Conservation (phyloP, 2,329 filamentous ascomycete species). For the Graphilbum ipis-grandicollis region DNA sequence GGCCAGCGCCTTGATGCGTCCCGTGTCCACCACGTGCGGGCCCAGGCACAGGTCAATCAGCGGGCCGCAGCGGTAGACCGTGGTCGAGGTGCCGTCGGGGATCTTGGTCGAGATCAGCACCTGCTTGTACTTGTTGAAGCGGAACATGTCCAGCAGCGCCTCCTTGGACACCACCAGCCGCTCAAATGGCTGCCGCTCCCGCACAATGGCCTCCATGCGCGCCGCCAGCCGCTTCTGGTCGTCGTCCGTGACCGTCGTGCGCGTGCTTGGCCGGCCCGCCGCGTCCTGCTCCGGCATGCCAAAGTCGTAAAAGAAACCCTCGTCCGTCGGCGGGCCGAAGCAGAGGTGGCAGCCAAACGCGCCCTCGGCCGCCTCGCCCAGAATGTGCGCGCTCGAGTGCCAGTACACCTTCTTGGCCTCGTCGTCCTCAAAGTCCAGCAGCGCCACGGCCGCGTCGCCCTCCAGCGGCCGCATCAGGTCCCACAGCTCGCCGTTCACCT, state of each 20-base stretch:
- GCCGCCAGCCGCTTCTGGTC: slow-evolving; percentile 79
- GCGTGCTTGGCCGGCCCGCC: slow-evolving; percentile 10
- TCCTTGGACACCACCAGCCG: slow-evolving; percentile 78
- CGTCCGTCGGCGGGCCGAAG: slow-evolving; percentile 80
- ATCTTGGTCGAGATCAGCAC: slow-evolving; percentile 94
- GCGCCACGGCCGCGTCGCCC: slow-evolving; percentile 66
- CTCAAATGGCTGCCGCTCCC: slow-evolving; percentile 93
- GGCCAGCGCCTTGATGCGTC: slow-evolving; percentile 85
- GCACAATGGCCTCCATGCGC: slow-evolving; percentile 68
- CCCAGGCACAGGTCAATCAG: slow-evolving; percentile 91
- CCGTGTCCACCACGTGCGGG: slow-evolving; percentile 85
- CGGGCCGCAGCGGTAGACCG: slow-evolving; percentile 85
- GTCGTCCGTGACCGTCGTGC: slow-evolving; percentile 44
- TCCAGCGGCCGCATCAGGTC: slow-evolving; percentile 84
- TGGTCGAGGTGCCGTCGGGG: slow-evolving; percentile 73
- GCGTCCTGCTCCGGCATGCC: slow-evolving; percentile 47
- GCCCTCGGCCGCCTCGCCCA: slow-evolving; percentile 87
- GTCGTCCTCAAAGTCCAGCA: slow-evolving; percentile 59
- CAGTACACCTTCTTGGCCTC: slow-evolving; percentile 90
- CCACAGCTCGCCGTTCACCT: slow-evolving; percentile 74
- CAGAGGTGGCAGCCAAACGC: slow-evolving; percentile 84
- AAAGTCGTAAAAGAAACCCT: slow-evolving; percentile 98
- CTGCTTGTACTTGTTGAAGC: slow-evolving; percentile 96
- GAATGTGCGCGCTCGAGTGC: slow-evolving; percentile 88
- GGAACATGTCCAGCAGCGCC: slow-evolving; percentile 87